A percentile compares a stretch with the other conserved stretches of the same genome.
Evolutionary conservation across 192 early-diverging fungal genomes (phyloP).

Genomic region (Geosiphon pyriformis): DNA sequence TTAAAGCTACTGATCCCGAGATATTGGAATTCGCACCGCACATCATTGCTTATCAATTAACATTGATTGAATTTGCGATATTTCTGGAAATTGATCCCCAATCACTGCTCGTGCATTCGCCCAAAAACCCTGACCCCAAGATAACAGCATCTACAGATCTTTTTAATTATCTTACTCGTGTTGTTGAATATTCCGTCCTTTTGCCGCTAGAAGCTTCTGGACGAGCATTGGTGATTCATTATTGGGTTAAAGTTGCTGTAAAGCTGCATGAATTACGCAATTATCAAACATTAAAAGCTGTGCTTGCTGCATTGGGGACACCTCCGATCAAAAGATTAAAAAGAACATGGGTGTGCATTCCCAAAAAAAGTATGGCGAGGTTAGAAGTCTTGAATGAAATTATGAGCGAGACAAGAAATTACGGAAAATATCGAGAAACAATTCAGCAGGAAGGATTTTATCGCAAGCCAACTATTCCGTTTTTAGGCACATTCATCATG

Average conservation of each 20-base stretch:
- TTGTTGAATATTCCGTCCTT: constrained; percentile 68
- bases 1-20: constrained; percentile 44
- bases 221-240: constrained; percentile 55
- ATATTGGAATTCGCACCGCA: constrained; percentile 56
- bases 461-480: constrained; percentile 60
- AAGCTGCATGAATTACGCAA: constrained; percentile 55
- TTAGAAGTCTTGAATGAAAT: constrained; percentile 49
- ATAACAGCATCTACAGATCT: constrained; percentile 66
- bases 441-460: constrained; percentile 37
- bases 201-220: constrained; percentile 49
- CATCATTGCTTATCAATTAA: constrained; percentile 63
- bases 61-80: constrained; percentile 63
- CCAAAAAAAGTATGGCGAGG: constrained; percentile 53
- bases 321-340: constrained; percentile 65
- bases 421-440: constrained; percentile 61
- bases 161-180: constrained; percentile 75
- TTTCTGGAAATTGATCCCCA: constrained; percentile 56
- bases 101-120: constrained; percentile 55
- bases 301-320: constrained; percentile 60
- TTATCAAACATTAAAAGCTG: constrained; percentile 67
- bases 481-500: constrained; percentile 69
- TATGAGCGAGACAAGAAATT: constrained; percentile 67
- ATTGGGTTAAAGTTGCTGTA: constrained; percentile 66
- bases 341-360: constrained; percentile 67
- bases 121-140: constrained; percentile 51